phyloP scores from a whole-genome alignment of 2,329 filamentous ascomycete genomes.

The Penicillium palitans region DNA sequence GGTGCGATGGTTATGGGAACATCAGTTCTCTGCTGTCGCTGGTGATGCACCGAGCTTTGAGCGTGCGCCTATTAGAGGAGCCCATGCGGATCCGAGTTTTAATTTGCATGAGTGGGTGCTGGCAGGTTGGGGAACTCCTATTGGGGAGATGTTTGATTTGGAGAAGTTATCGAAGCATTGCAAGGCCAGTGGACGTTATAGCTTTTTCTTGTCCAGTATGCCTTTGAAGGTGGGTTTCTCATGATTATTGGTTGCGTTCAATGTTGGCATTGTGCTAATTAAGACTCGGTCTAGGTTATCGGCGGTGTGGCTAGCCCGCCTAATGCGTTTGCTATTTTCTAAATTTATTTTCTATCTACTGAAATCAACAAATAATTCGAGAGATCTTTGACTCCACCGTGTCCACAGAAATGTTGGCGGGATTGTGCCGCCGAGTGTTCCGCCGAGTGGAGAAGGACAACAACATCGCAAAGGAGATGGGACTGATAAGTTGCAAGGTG shows the following conservation, averaged over 20 bases:
- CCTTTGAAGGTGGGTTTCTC: slow-evolving; percentile 31
- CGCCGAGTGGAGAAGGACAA: slow-evolving; percentile 6
- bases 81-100: slow-evolving; percentile 26
- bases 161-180: slow-evolving; percentile 35
- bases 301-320: slow-evolving; percentile 27
- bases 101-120: slow-evolving; percentile 36
- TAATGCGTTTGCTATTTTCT: slow-evolving; percentile 29
- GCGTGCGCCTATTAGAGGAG: slow-evolving; percentile 27
- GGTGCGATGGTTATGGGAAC: slow-evolving; percentile 39
- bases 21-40: slow-evolving; percentile 38
- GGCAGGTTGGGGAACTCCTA: slow-evolving; percentile 33
- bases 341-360: not conserved
- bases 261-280: not conserved
- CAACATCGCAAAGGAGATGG: not conserved
- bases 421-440: slow-evolving; percentile 1
- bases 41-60: slow-evolving; percentile 39
- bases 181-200: slow-evolving; percentile 31
- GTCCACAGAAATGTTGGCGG: not conserved
- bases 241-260: no score
- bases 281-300: slow-evolving; percentile 16
- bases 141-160: slow-evolving; percentile 39
- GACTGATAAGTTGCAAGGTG: not conserved
- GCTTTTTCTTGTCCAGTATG: slow-evolving; percentile 37
- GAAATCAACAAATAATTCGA: not conserved
- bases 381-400: not conserved